Evolutionary conservation across 2,329 filamentous ascomycete genomes (phyloP).

Genomic region (Diaporthe capsici): DNA sequence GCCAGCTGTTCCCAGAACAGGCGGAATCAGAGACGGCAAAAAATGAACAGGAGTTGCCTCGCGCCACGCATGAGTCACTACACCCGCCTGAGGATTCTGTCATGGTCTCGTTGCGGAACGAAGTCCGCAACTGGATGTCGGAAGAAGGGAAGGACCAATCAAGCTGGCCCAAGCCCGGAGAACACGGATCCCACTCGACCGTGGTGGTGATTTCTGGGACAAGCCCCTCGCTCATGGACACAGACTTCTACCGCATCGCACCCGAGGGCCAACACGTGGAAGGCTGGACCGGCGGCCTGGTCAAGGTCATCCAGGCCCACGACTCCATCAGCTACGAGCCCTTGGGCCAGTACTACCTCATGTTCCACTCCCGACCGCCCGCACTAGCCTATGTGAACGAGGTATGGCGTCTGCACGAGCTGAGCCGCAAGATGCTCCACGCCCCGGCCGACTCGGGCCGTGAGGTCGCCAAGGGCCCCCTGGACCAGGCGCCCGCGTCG

Average conservation of each 20-base stretch:
- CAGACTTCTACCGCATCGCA: slow-evolving; percentile 79
- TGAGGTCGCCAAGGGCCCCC: slow-evolving; percentile 58
- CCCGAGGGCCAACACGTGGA: slow-evolving; percentile 75
- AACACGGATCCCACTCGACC: slow-evolving; percentile 42
- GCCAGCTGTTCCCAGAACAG: slow-evolving; percentile 37
- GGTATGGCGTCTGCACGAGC: slow-evolving; percentile 62
- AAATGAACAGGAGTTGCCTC: neutral
- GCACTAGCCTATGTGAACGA: slow-evolving; percentile 74
- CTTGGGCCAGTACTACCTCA: slow-evolving; percentile 76
- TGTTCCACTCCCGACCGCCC: slow-evolving; percentile 73
- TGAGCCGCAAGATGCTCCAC: slow-evolving; percentile 48
- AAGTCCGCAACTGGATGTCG: slow-evolving; percentile 40
- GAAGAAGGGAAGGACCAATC: neutral
- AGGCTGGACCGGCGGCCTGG: slow-evolving; percentile 75
- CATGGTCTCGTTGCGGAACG: slow-evolving; percentile 38
- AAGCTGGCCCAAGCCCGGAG: slow-evolving; percentile 21
- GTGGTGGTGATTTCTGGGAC: slow-evolving; percentile 71
- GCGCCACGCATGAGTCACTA: neutral
- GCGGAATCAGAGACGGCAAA: neutral
- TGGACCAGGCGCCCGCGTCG: slow-evolving; percentile 53
- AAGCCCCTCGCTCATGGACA: slow-evolving; percentile 71
- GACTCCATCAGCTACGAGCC: slow-evolving; percentile 74
- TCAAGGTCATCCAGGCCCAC: slow-evolving; percentile 75
- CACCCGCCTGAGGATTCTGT: slow-evolving; percentile 18
- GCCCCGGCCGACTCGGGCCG: slow-evolving; percentile 47